A percentile compares a stretch with the other conserved stretches of the same genome.
Conservation (phyloP, 768 basidiomycete species). For the Steccherinum ochraceum region DNA sequence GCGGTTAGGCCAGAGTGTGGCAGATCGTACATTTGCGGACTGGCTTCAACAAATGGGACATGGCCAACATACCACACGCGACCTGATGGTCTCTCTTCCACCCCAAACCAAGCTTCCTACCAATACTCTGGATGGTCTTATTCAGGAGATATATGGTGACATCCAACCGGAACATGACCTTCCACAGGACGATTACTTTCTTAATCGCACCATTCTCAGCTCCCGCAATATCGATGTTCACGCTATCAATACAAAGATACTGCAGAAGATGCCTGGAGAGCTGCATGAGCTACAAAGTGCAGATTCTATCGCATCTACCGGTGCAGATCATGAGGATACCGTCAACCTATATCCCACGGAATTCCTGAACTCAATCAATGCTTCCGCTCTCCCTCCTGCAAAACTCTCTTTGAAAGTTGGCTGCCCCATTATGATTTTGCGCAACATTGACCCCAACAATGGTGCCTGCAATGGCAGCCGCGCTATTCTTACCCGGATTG, state of each 20-base stretch:
- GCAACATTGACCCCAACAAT: constrained; percentile 31
- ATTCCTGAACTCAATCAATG: constrained; percentile 31
- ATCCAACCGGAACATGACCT: not conserved
- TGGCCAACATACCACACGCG: constrained; percentile 7
- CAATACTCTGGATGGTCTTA: not conserved
- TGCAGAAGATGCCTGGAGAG: constrained; percentile 15
- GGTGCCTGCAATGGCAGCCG: constrained; percentile 33
- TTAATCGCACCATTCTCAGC: constrained; percentile 29
- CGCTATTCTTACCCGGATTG: constrained; percentile 20
- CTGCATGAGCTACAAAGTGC: constrained; percentile 13
- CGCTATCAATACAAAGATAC: constrained; percentile 21
- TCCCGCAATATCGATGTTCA: constrained; percentile 29
- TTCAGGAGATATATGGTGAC: not conserved
- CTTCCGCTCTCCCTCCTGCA: constrained; percentile 31
- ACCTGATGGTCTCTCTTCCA: not conserved
- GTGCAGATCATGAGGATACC: constrained; percentile 4
- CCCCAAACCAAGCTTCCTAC: constrained; percentile 1
- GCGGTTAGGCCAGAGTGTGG: constrained; percentile 26
- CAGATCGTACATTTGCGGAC: constrained; percentile 4
- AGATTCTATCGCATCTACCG: constrained; percentile 16
- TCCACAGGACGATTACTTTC: constrained; percentile 26
- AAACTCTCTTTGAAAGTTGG: constrained; percentile 9
- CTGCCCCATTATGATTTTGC: constrained; percentile 35
- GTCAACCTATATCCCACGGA: constrained; percentile 31
- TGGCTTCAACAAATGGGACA: constrained; percentile 14